Evolutionary conservation across 768 basidiomycete genomes (phyloP).

Genomic region (Hemileccinum rubropunctum): DNA sequence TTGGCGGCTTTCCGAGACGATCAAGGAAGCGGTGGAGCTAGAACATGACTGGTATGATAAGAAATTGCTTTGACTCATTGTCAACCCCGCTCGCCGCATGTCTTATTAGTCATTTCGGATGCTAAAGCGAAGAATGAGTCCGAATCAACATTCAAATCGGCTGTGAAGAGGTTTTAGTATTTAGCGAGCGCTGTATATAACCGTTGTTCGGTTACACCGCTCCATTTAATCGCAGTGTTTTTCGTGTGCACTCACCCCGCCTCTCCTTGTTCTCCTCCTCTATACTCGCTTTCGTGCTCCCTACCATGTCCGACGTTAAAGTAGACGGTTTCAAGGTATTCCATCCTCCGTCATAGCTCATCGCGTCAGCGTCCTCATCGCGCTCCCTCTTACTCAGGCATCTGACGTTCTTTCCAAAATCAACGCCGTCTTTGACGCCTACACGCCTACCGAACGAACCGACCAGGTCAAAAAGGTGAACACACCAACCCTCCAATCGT

Average conservation of each 20-base stretch:
- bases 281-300: no score
- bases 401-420: conserved; percentile 64
- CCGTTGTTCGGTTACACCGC: not conserved
- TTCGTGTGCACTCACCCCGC: not conserved
- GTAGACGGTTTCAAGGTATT: conserved; percentile 70
- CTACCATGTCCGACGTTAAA: conserved; percentile 69
- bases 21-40: conserved; percentile 32
- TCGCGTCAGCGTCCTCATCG: not conserved
- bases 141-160: no score
- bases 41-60: conserved; percentile 38
- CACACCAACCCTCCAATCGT: not conserved
- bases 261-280: no score
- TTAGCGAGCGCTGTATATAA: no score
- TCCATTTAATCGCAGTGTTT: not conserved
- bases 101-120: no score
- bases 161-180: no score
- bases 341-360: fast-evolving
- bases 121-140: no score
- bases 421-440: conserved; percentile 47
- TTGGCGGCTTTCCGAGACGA: conserved; percentile 35
- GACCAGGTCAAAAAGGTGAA: conserved; percentile 72
- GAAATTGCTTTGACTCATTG: conserved; percentile 9
- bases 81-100: no score
- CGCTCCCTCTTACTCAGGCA: conserved; percentile 40
- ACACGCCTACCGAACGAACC: conserved; percentile 61